These are phyloP conservation scores for Solanum stenotomum DNA, from an alignment of 257 asterid species.

Conservation along the genomic window DNA sequence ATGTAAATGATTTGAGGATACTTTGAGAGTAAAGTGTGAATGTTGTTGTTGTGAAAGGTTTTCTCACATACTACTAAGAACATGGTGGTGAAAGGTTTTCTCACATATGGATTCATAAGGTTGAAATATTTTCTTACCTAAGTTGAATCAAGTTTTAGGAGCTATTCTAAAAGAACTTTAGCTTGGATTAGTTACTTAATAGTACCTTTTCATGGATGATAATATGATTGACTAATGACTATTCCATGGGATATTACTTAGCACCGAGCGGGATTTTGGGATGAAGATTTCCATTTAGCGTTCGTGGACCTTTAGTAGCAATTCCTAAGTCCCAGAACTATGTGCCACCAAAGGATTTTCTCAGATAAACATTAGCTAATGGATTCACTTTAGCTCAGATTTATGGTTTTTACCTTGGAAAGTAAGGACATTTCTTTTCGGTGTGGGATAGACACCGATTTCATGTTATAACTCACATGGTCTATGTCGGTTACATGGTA, in stretches of 20 bases:
- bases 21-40: not conserved
- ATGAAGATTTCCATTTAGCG: not conserved
- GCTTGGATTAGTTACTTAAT: no score
- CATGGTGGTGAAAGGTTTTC: not conserved
- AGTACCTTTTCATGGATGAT: not conserved
- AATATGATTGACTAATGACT: not conserved
- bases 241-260: not conserved
- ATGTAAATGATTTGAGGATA: not conserved
- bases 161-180: no score
- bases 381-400: not conserved
- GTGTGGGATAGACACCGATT: not conserved
- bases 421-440: not conserved
- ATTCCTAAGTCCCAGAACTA: not conserved
- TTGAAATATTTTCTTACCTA: not conserved
- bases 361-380: not conserved
- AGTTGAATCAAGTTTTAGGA: not conserved
- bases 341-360: not conserved
- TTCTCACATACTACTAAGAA: no score
- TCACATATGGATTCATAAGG: not conserved
- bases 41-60: not conserved
- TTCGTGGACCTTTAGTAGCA: not conserved
- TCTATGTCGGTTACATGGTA: not conserved
- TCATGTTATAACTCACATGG: not conserved
- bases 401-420: not conserved
- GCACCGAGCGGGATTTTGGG: not conserved